phyloP scores from a whole-genome alignment of 2,329 filamentous ascomycete genomes.

The Hypoxylon sp. region DNA sequence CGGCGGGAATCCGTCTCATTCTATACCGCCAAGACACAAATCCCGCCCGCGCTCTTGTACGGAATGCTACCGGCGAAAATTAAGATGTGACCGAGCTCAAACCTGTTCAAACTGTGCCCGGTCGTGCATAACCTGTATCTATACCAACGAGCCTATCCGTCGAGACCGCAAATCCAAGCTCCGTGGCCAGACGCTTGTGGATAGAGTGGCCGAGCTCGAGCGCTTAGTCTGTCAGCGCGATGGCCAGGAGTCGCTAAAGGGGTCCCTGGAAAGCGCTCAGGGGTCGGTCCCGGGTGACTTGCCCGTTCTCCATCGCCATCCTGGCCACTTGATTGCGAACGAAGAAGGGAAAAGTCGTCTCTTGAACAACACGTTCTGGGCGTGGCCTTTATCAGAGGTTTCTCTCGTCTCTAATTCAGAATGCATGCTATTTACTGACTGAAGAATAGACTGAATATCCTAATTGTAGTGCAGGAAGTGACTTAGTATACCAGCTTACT shows the following conservation, averaged over 20 bases:
- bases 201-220: too few relatives aligned
- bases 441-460: neutral
- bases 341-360: slow-evolving; percentile 2
- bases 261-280: neutral
- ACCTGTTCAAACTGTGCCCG: too few relatives aligned
- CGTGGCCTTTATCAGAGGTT: neutral
- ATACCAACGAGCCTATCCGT: too few relatives aligned
- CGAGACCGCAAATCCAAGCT: too few relatives aligned
- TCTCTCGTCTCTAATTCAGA: neutral
- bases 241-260: neutral
- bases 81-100: too few relatives aligned
- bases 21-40: too few relatives aligned
- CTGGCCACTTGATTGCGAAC: neutral
- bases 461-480: neutral
- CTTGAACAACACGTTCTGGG: slow-evolving; percentile 1
- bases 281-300: neutral
- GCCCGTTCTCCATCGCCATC: neutral
- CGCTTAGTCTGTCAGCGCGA: neutral
- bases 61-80: too few relatives aligned
- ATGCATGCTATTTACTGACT: neutral
- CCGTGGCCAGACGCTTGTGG: too few relatives aligned
- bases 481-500: neutral
- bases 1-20: too few relatives aligned
- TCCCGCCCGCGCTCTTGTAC: too few relatives aligned
- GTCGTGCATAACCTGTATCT: too few relatives aligned